These are phyloP conservation scores for Ophiobolus disseminans DNA, from an alignment of 2,329 filamentous ascomycete species.

Conservation along the genomic window DNA sequence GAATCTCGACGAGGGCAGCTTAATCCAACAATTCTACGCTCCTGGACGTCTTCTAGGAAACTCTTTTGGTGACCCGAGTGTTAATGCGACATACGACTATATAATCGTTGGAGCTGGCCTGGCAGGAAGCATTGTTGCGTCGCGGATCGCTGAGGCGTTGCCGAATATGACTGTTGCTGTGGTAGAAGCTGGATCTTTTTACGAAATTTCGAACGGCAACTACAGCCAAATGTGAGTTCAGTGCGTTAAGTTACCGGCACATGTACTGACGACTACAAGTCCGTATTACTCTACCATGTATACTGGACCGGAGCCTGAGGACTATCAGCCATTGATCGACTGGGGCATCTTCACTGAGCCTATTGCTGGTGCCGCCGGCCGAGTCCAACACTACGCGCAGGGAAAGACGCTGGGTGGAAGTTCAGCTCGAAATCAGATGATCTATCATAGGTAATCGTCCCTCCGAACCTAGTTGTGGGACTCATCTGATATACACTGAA, in stretches of 20 bases:
- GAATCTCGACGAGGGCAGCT: slow-evolving; percentile 4
- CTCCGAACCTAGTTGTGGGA: too few species aligned
- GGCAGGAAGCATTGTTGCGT: slow-evolving; percentile 29
- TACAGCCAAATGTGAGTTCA: slow-evolving; percentile 23
- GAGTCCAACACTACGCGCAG: slow-evolving; percentile 32
- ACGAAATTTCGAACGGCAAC: slow-evolving; percentile 34
- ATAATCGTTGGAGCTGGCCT: slow-evolving; percentile 35
- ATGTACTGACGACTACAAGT: neutral
- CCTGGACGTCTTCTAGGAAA: slow-evolving; percentile 13
- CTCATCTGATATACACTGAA: too few species aligned
- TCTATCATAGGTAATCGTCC: slow-evolving; percentile 25
- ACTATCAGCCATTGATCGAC: slow-evolving; percentile 37
- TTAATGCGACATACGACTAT: slow-evolving; percentile 34
- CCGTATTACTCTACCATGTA: slow-evolving; percentile 20
- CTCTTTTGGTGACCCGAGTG: slow-evolving; percentile 26
- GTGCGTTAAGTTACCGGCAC: neutral
- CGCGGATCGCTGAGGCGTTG: slow-evolving; percentile 22
- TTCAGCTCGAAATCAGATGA: slow-evolving; percentile 35
- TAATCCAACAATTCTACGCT: slow-evolving; percentile 15
- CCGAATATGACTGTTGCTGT: slow-evolving; percentile 23
- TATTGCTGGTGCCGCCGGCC: slow-evolving; percentile 18
- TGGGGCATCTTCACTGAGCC: slow-evolving; percentile 35
- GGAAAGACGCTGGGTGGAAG: slow-evolving; percentile 36
- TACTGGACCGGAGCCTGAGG: slow-evolving; percentile 13
- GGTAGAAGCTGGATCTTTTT: slow-evolving; percentile 37